A percentile compares a stretch with the other conserved stretches of the same genome.
phyloP scores from a whole-genome alignment of 2,329 filamentous ascomycete species.

The Penicillium sp. region DNA sequence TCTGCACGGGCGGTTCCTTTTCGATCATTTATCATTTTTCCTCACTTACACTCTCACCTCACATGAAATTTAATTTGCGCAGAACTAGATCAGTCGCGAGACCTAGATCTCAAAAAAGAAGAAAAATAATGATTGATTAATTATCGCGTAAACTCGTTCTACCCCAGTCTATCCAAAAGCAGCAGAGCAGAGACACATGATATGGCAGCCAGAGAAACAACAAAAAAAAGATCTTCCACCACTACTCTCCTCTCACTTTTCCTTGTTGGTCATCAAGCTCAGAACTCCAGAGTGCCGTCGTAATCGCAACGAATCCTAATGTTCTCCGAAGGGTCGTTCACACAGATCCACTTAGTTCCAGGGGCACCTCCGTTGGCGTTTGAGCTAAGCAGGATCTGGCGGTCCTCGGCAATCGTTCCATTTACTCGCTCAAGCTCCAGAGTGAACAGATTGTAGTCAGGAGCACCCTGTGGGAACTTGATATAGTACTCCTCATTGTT shows the following conservation, averaged over 20 bases:
- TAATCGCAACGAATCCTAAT: conserved; percentile 27
- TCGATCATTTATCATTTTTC: not conserved
- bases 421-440: conserved; percentile 30
- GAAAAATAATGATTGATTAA: not conserved
- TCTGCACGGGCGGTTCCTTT: not conserved
- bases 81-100: too few species aligned
- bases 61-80: too few species aligned
- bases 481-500: conserved; percentile 35
- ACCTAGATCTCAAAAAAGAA: not conserved
- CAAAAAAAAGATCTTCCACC: too few species aligned
- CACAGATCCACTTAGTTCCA: conserved; percentile 30
- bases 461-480: conserved; percentile 29
- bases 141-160: conserved; percentile 42
- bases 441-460: conserved; percentile 30
- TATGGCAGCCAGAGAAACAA: not conserved
- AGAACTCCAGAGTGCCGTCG: conserved; percentile 24
- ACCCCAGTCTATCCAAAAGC: conserved; percentile 22
- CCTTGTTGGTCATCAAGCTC: not conserved
- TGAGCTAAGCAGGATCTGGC: conserved; percentile 24
- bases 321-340: conserved; percentile 16
- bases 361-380: conserved; percentile 19
- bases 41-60: too few species aligned
- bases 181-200: not conserved
- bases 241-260: not conserved
- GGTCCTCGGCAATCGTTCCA: conserved; percentile 30